Evolutionary conservation across 257 asterid species (phyloP).

Genomic region (Fraxinus quadrangulata): DNA sequence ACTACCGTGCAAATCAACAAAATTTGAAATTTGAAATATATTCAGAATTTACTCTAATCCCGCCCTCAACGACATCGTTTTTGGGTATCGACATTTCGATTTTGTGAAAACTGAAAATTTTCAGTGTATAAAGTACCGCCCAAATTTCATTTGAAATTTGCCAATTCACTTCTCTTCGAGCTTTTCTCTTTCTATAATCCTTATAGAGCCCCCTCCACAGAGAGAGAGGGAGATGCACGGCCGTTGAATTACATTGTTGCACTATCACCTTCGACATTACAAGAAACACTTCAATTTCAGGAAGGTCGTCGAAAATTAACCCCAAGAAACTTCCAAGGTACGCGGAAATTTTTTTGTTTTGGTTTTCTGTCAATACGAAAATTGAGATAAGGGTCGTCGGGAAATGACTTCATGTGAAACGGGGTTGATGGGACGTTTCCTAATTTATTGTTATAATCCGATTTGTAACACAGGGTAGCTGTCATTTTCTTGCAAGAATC

Average conservation of each 20-base stretch:
- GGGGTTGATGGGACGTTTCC: too few species aligned
- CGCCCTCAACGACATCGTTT: background rate
- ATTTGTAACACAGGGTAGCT: too few species aligned
- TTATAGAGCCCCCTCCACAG: background rate
- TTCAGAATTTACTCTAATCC: background rate
- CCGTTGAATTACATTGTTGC: background rate
- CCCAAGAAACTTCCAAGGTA: conserved; percentile 23
- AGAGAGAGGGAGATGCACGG: background rate
- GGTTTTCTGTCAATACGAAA: background rate
- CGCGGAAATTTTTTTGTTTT: background rate
- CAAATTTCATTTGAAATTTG: conserved; percentile 46
- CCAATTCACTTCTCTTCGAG: conserved; percentile 43
- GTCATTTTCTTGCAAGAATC: conserved; percentile 8
- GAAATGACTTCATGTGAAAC: background rate
- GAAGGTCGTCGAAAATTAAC: background rate
- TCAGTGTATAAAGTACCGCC: conserved; percentile 51
- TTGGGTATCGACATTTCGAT: background rate
- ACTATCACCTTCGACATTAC: background rate
- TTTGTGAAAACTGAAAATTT: background rate
- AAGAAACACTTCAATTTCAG: background rate
- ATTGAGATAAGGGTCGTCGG: background rate
- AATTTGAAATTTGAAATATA: conserved; percentile 11
- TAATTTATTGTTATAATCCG: background rate
- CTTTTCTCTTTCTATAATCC: background rate
- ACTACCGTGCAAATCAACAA: too few species aligned